Conservation (phyloP, 2,329 filamentous ascomycete genomes). For the Dothiorella sarmentorum region DNA sequence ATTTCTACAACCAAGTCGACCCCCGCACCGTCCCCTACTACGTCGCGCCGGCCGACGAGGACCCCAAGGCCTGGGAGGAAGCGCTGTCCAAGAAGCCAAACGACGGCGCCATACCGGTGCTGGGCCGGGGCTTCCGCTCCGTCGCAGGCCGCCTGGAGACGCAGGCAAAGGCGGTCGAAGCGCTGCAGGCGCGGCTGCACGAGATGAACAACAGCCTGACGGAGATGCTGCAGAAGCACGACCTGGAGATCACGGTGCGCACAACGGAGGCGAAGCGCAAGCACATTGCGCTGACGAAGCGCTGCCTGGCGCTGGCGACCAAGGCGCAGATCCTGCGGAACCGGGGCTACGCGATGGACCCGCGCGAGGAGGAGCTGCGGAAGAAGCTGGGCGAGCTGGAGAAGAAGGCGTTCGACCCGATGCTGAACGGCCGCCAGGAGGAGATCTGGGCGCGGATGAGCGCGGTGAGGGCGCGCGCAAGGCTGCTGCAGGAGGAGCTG, state of each 20-base stretch:
- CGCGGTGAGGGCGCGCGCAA: slow-evolving; percentile 67
- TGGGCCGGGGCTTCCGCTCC: slow-evolving; percentile 70
- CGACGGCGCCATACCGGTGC: slow-evolving; percentile 70
- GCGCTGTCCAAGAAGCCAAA: slow-evolving; percentile 76
- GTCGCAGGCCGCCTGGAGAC: slow-evolving; percentile 69
- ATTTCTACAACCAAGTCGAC: slow-evolving; percentile 84
- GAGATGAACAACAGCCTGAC: slow-evolving; percentile 74
- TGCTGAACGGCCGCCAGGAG: slow-evolving; percentile 70
- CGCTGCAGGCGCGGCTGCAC: slow-evolving; percentile 70
- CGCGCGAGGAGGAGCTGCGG: slow-evolving; percentile 74
- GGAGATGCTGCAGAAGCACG: slow-evolving; percentile 70
- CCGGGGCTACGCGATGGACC: slow-evolving; percentile 74
- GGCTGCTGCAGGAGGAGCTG: slow-evolving; percentile 69
- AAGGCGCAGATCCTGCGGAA: slow-evolving; percentile 79
- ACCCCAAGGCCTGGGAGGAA: slow-evolving; percentile 78
- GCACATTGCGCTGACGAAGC: slow-evolving; percentile 68
- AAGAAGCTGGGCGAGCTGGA: slow-evolving; percentile 68
- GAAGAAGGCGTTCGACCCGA: slow-evolving; percentile 68
- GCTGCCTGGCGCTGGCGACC: slow-evolving; percentile 70
- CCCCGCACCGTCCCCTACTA: slow-evolving; percentile 73
- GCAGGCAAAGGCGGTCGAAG: slow-evolving; percentile 65
- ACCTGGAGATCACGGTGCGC: slow-evolving; percentile 71
- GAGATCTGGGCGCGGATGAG: slow-evolving; percentile 84
- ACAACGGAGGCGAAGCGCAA: slow-evolving; percentile 69
- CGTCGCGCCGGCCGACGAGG: slow-evolving; percentile 65